These are phyloP conservation scores for Citrus reticulata DNA, from an alignment of 345 rosid genomes.

Conservation along the genomic window DNA sequence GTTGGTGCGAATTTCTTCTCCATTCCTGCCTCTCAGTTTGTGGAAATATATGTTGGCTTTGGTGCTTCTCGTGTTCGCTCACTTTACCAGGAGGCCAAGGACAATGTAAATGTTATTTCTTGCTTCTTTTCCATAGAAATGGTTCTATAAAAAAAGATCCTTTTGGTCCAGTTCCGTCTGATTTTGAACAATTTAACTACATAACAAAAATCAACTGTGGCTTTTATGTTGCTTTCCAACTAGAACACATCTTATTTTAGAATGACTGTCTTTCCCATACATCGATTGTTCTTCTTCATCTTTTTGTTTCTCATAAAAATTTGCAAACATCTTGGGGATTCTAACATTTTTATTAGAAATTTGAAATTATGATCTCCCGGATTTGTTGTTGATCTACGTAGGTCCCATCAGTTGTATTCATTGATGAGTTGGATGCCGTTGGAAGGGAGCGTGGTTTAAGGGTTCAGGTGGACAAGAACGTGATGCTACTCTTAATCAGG, in stretches of 20 bases:
- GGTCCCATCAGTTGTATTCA: conserved; percentile 91
- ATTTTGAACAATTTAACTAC: background rate
- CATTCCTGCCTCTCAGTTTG: conserved; percentile 93
- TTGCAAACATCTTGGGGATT: background rate
- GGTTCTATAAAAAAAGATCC: background rate
- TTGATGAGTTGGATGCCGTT: conserved; percentile 93
- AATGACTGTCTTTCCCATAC: background rate
- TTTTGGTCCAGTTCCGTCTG: background rate
- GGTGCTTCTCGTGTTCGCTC: conserved; percentile 95
- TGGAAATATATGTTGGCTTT: conserved; percentile 91
- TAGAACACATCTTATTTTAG: background rate
- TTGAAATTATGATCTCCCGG: background rate
- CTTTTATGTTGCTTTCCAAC: background rate
- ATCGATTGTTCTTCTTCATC: background rate
- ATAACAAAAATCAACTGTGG: background rate
- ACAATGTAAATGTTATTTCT: conserved; percentile 45
- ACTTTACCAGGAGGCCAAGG: conserved; percentile 83
- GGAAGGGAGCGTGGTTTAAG: conserved; percentile 96
- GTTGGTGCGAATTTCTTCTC: conserved; percentile 97
- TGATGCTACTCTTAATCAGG: conserved; percentile 97
- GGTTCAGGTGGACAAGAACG: conserved; percentile 99
- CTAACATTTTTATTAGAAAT: background rate
- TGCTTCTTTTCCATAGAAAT: background rate
- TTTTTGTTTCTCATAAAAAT: background rate
- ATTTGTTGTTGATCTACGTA: conserved; percentile 15